Conservation (phyloP, 2,329 filamentous ascomycete species). For the Colletotrichum abscissum region DNA sequence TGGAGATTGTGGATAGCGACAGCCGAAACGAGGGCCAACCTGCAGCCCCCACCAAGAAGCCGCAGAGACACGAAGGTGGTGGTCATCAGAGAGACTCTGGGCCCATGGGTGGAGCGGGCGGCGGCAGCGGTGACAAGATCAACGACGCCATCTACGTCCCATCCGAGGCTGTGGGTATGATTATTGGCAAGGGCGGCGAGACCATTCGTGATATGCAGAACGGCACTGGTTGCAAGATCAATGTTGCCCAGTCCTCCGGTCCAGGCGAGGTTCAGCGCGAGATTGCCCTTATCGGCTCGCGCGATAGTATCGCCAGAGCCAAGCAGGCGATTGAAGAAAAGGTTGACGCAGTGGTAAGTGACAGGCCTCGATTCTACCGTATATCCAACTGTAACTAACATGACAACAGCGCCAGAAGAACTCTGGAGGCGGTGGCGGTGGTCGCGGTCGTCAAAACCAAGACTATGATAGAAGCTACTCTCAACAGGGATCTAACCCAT, state of each 20-base stretch:
- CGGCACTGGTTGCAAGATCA: constrained; percentile 91
- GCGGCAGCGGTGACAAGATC: constrained; percentile 70
- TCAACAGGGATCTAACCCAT: constrained; percentile 55
- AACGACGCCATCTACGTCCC: constrained; percentile 88
- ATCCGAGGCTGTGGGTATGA: constrained; percentile 94
- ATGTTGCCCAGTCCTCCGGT: constrained; percentile 84
- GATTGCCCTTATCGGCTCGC: constrained; percentile 84
- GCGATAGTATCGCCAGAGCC: constrained; percentile 81
- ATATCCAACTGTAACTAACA: constrained; percentile 42
- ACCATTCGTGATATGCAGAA: constrained; percentile 96
- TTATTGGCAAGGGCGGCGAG: constrained; percentile 93
- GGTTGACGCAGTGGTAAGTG: constrained; percentile 85
- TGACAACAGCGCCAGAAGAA: constrained; percentile 64
- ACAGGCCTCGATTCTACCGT: neutral
- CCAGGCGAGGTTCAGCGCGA: constrained; percentile 84
- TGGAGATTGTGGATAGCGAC: constrained; percentile 95
- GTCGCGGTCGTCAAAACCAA: constrained; percentile 58
- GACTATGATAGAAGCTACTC: constrained; percentile 67
- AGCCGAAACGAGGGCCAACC: constrained; percentile 66
- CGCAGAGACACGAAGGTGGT: constrained; percentile 45
- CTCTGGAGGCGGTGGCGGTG: constrained; percentile 56
- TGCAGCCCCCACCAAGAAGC: constrained; percentile 43
- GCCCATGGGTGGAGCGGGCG: constrained; percentile 43
- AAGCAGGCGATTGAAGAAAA: constrained; percentile 92
- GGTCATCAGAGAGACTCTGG: constrained; percentile 46